These are phyloP conservation scores for Acacia concinna DNA, from an alignment of 331 rosid species.

Conservation along the genomic window DNA sequence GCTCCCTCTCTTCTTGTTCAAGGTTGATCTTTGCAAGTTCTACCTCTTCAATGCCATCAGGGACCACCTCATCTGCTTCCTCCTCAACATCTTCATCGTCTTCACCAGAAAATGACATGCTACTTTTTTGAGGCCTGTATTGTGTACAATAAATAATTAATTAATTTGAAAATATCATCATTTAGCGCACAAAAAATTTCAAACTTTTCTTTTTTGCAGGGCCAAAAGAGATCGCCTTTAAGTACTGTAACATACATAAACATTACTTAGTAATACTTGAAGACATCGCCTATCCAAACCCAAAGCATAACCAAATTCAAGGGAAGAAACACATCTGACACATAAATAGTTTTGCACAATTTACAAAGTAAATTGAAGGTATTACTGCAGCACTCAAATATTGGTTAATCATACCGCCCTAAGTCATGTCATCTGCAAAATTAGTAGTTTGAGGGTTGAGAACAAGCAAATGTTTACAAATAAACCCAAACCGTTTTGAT, in stretches of 20 bases:
- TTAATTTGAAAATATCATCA: conserved; percentile 34
- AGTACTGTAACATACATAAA: conserved; percentile 24
- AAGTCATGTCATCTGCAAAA: conserved; percentile 12
- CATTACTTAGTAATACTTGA: conserved; percentile 23
- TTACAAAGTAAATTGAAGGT: conserved; percentile 16
- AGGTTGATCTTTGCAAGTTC: conserved; percentile 86
- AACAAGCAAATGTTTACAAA: neutral
- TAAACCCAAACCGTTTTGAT: conserved; percentile 7
- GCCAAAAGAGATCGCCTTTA: neutral
- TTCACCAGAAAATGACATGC: conserved; percentile 62
- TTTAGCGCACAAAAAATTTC: neutral
- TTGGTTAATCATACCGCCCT: neutral
- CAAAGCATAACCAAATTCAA: conserved; percentile 24
- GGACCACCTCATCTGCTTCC: conserved; percentile 88
- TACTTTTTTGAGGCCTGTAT: conserved; percentile 76
- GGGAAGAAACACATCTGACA: conserved; percentile 18
- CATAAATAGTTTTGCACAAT: conserved; percentile 5
- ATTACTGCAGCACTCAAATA: neutral
- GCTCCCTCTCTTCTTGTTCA: conserved; percentile 78
- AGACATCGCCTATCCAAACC: conserved; percentile 9
- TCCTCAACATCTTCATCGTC: conserved; percentile 88
- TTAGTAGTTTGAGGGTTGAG: neutral
- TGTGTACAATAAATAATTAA: conserved; percentile 30
- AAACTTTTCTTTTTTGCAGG: conserved; percentile 7
- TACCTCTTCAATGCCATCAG: conserved; percentile 97